Evolutionary conservation across 257 asterid genomes (phyloP).

Genomic region (Rauvolfia tetraphylla): DNA sequence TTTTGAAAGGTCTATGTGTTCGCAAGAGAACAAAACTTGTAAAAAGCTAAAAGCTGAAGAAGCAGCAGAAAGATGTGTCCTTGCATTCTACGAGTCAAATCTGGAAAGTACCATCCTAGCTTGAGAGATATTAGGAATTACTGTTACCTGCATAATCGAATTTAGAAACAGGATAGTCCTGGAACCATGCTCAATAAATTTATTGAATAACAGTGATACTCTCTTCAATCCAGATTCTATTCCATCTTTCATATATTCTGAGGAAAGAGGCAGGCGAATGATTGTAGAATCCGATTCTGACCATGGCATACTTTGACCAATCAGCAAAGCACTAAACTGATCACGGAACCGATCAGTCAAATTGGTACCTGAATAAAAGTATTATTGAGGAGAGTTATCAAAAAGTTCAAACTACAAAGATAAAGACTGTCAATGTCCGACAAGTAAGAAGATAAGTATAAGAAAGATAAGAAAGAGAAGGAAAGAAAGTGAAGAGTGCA

Average conservation of each 20-base stretch:
- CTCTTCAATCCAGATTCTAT: constrained; percentile 43
- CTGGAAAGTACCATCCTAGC: background rate
- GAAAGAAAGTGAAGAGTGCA: background rate
- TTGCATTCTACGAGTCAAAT: background rate
- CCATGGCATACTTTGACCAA: constrained; percentile 68
- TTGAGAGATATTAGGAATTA: constrained; percentile 6
- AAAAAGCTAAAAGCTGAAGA: background rate
- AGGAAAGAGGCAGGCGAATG: constrained; percentile 88
- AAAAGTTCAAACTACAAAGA: background rate
- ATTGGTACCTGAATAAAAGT: constrained; percentile 63
- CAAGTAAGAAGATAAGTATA: background rate
- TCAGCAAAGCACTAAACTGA: constrained; percentile 83
- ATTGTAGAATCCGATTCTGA: constrained; percentile 61
- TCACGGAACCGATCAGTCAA: constrained; percentile 73
- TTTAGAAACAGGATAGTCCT: constrained; percentile 62
- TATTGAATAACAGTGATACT: constrained; percentile 46
- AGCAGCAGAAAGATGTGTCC: background rate
- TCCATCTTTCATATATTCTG: constrained; percentile 57
- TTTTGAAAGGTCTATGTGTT: background rate
- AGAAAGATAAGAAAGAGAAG: background rate
- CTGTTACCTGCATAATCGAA: constrained; percentile 70
- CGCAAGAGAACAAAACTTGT: background rate
- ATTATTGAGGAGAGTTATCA: constrained; percentile 13
- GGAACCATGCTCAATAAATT: constrained; percentile 75
- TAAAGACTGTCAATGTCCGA: background rate